A percentile compares a stretch with the other conserved stretches of the same genome.
These are phyloP conservation scores for Lasiodiplodia gonubiensis DNA, from an alignment of 2,329 filamentous ascomycete genomes.

Conservation along the genomic window DNA sequence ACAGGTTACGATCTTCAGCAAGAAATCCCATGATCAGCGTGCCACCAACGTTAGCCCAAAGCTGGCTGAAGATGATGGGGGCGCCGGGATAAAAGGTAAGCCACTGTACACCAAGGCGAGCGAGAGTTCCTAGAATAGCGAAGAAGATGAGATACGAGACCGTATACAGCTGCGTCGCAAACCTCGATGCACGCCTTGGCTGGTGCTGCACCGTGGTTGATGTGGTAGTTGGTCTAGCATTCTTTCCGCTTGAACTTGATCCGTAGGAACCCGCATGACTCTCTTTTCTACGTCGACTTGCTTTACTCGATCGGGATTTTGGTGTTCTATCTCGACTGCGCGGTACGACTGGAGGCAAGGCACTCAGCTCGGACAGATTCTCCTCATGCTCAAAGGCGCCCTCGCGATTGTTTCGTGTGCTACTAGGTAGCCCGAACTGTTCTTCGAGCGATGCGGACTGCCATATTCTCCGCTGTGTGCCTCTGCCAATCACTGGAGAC, in stretches of 20 bases:
- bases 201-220: background rate
- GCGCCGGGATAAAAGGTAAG: constrained; percentile 80
- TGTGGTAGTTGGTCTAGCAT: background rate
- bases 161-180: constrained; percentile 60
- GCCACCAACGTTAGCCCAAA: constrained; percentile 90
- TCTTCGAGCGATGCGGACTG: constrained; percentile 51
- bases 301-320: background rate
- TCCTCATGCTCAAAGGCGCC: constrained; percentile 7
- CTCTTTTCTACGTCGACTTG: background rate
- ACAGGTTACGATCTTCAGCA: constrained; percentile 76
- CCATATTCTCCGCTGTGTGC: constrained; percentile 21
- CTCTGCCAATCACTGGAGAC: constrained; percentile 27
- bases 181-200: constrained; percentile 34
- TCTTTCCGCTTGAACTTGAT: constrained; percentile 3
- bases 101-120: constrained; percentile 78
- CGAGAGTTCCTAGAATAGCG: constrained; percentile 81
- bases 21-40: constrained; percentile 86
- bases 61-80: constrained; percentile 72
- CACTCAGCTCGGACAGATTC: constrained; percentile 20
- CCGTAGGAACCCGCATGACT: constrained; percentile 6
- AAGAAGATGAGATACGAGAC: constrained; percentile 85
- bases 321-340: constrained; percentile 14
- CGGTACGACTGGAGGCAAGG: constrained; percentile 23
- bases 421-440: constrained; percentile 33
- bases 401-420: constrained; percentile 1